phyloP scores from a whole-genome alignment of 2,329 filamentous ascomycete species.

The Harringtonia aguacate region DNA sequence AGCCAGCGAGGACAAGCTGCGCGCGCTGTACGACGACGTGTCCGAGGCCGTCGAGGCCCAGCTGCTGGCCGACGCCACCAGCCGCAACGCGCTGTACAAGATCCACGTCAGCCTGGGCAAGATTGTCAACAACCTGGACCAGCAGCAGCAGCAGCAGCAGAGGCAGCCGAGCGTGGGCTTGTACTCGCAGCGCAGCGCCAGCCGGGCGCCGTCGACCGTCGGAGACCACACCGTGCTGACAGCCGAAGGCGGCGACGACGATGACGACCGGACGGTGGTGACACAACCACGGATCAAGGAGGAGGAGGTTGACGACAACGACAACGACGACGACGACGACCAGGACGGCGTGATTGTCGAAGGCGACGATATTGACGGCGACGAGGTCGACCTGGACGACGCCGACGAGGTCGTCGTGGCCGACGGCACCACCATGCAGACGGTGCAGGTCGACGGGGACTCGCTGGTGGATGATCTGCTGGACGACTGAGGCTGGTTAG shows the following conservation, averaged over 20 bases:
- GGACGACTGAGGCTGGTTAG: conserved; percentile 8
- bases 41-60: conserved; percentile 53
- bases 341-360: conserved; percentile 25
- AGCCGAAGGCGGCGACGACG: too few species aligned
- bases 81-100: conserved; percentile 56
- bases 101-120: conserved; percentile 57
- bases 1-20: conserved; percentile 46
- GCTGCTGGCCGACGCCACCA: conserved; percentile 47
- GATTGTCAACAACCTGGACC: conserved; percentile 51
- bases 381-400: conserved; percentile 20
- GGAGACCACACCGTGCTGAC: conserved; percentile 16
- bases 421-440: conserved; percentile 21
- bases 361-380: conserved; percentile 9
- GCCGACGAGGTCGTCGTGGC: conserved; percentile 28
- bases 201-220: conserved; percentile 30
- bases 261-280: conserved; percentile 28
- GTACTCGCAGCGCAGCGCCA: conserved; percentile 28
- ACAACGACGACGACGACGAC: conserved; percentile 19
- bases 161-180: conserved; percentile 11
- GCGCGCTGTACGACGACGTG: conserved; percentile 46
- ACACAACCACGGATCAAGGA: conserved; percentile 36
- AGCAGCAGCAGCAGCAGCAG: conserved; percentile 14
- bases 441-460: conserved; percentile 4
- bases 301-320: conserved; percentile 30
- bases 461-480: conserved; percentile 7